phyloP scores from a whole-genome alignment of 768 basidiomycete genomes.

The Suillus brevipes region DNA sequence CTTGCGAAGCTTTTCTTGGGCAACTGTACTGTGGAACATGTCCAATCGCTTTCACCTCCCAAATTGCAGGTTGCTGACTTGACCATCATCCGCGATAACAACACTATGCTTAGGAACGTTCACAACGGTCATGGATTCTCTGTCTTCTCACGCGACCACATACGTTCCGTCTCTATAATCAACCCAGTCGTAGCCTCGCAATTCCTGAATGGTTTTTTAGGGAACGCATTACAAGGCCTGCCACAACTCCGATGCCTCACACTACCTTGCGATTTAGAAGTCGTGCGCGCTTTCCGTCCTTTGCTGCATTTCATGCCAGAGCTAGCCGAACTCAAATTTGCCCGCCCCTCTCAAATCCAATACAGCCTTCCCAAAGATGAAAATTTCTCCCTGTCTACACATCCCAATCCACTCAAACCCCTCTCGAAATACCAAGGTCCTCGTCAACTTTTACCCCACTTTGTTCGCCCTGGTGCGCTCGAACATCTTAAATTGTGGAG shows the following conservation, averaged over 20 bases:
- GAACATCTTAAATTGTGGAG: constrained; percentile 8
- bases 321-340: constrained; percentile 8
- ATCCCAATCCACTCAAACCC: not conserved
- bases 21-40: constrained; percentile 4
- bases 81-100: constrained; percentile 2
- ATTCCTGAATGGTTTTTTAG: not conserved
- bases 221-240: not conserved
- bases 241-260: constrained; percentile 4
- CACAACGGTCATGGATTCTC: not conserved
- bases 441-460: constrained; percentile 7
- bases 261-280: constrained; percentile 3
- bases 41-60: not conserved
- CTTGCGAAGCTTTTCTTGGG: constrained; percentile 1
- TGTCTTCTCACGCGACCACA: constrained; percentile 4
- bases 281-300: constrained; percentile 1
- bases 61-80: constrained; percentile 1
- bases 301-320: constrained; percentile 8
- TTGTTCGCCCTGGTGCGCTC: constrained; percentile 7
- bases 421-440: constrained; percentile 9
- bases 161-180: constrained; percentile 5
- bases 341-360: not conserved
- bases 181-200: not conserved
- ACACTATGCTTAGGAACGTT: not conserved
- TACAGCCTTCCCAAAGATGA: not conserved
- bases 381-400: not conserved